These are phyloP conservation scores for Vitellaria paradoxa DNA, from an alignment of 179 eudicot genomes.

Conservation along the genomic window DNA sequence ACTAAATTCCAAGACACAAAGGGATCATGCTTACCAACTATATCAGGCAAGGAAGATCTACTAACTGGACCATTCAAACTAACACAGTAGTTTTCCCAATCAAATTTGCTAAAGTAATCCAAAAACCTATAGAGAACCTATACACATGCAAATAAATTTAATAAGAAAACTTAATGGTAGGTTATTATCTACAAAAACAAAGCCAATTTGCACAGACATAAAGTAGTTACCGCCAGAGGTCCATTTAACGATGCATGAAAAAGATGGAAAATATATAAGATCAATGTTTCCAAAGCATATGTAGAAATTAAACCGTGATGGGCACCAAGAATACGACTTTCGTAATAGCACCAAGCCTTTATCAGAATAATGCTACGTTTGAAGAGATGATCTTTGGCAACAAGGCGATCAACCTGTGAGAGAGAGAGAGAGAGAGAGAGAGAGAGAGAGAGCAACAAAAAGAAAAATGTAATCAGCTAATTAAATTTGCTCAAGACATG, in stretches of 20 bases:
- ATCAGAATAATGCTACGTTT: slow-evolving; percentile 55
- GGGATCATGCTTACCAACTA: slow-evolving; percentile 34
- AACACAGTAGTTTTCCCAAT: slow-evolving; percentile 30
- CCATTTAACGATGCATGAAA: slow-evolving; percentile 36
- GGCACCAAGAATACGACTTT: slow-evolving; percentile 58
- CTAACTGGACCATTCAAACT: slow-evolving; percentile 53
- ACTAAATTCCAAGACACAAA: background rate
- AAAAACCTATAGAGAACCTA: slow-evolving; percentile 52
- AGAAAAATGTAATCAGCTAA: background rate
- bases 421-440: background rate
- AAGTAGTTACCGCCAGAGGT: slow-evolving; percentile 34
- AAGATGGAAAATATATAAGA: slow-evolving; percentile 43
- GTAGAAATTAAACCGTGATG: slow-evolving; percentile 56
- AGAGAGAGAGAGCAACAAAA: background rate
- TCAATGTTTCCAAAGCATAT: slow-evolving; percentile 51
- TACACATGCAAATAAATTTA: background rate
- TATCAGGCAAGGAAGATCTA: slow-evolving; percentile 40
- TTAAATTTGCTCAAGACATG: background rate
- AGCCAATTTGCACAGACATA: background rate
- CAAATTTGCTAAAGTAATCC: slow-evolving; percentile 52
- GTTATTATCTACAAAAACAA: background rate
- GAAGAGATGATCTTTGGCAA: slow-evolving; percentile 45
- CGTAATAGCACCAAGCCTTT: slow-evolving; percentile 62
- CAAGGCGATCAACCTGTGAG: slow-evolving; percentile 42
- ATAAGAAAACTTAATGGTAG: background rate